phyloP scores from a whole-genome alignment of 306 rosid species.

The Erythrophleum fordii region DNA sequence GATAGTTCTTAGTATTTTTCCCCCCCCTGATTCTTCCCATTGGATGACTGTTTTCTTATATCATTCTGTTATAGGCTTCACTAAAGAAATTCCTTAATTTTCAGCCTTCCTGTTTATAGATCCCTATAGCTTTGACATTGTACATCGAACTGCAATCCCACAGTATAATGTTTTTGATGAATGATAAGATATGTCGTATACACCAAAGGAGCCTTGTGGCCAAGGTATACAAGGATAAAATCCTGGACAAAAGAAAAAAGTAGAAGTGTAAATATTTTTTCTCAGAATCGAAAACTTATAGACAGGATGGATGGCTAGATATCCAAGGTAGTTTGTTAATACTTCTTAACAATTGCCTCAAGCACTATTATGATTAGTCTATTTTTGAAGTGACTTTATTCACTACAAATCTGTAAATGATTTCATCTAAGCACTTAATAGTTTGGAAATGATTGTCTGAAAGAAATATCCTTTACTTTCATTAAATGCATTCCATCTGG shows the following conservation, averaged over 20 bases:
- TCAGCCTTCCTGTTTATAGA: neutral
- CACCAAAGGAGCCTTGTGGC: neutral
- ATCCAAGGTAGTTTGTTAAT: neutral
- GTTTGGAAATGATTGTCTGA: slow-evolving; percentile 25
- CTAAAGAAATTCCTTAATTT: neutral
- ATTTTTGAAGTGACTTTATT: neutral
- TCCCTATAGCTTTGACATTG: neutral
- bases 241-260: neutral
- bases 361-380: neutral
- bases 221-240: slow-evolving; percentile 1
- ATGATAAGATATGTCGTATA: neutral
- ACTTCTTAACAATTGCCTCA: neutral
- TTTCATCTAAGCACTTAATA: neutral
- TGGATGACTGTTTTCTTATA: neutral
- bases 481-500: slow-evolving; percentile 16
- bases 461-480: neutral
- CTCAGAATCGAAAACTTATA: neutral
- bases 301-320: neutral
- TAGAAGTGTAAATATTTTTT: neutral
- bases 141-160: neutral
- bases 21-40: neutral
- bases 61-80: neutral
- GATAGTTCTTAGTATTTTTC: neutral
- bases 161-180: neutral
- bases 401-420: neutral